Evolutionary conservation across 331 rosid genomes (phyloP), one percentile per base, ranked within the genome.

Genomic region (Erythrophleum ivorense): DNA sequence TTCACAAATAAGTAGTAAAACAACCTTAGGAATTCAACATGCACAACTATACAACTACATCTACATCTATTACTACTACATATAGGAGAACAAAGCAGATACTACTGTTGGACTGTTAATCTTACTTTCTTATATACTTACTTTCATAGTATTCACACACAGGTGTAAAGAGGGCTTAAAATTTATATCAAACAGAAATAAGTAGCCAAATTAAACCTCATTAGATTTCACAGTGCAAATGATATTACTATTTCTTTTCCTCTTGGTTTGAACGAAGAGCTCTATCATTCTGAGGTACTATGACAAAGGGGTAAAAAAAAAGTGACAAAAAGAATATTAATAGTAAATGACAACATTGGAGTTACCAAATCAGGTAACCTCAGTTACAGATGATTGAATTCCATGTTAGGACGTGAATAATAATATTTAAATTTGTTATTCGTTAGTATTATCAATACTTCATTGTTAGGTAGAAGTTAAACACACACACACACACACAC

Each of bases 1-100:
- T 76, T 43, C 71, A 60, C 71, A 9, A 63, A 12, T 15, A 29
- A 24, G 76, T 24, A 45, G 19, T 46, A 43, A 59, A 67, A 67
- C 43, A 58, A 58, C 48, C 41, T 38, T 46, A 29, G 12, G 46
- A 29, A 29, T 76, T 62, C 46, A 76, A 18, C 13, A 45, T 29
- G 29, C 49, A 31, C 9, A 76, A 62, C 34, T n/a, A 68, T 58
- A 58, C 34, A 58, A 58, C 34, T 16, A 31, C 8, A 45, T 50
- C 41, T 29, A 19, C 36, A 33, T 29, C 29, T 16, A 72, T 52
- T 19, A 5, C 11, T 36, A 38, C 64, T 24, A 50, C 75, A 73
- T 4, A 36, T 21, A 55, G 1, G 13, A 52, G 33, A 40, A 7
- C 7, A 67, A 38, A 16, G 33, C 52, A 48, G 45, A 62, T 38